Base-by-base conservation (phyloP, 2,329 filamentous ascomycete genomes). In the Alternaria hordeiaustralica region DNA sequence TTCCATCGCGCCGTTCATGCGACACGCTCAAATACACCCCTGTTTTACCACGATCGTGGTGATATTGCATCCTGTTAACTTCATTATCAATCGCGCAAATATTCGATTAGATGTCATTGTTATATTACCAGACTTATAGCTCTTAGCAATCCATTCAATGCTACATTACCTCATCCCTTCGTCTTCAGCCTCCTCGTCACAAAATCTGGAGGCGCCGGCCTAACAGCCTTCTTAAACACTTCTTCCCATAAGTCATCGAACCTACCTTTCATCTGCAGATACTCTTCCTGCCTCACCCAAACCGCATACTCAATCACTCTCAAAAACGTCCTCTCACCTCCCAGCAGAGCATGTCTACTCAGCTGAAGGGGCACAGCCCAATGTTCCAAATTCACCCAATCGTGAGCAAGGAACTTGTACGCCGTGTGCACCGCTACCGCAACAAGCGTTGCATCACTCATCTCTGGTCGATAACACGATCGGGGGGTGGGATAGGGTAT, bases 31-130 rank as follows among this genome's bases (percentile, higher is more conserved):
- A 12, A 23, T 46, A 7, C 7, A 13, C 21, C 2, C 21, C 20
- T 7, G 20, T 0, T 6, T 45, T 21, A 21, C 7, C 3, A 3
- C 6, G 7, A 7, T 18, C 43, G 20, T 45, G 6, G 1, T 45
- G 2, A 2, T 12, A 12, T 21, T 46, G 44, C 44, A 46, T 46
- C 20, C 0, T 46, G 44, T 13, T 46, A 20, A 15, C 12, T 15
- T 23, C 5, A 20, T 2, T 15, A 10, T 46, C 1, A 0, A 12
- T 46, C 0, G 44, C 20, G 7, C 44, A 21, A 3, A 3, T 23
- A 12, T 13, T 23, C 0, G 12, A 54, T 8, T 81, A 78, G 21
- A 78, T 58, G 41, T 41, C 33, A 8, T 41, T 41, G 4, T 0
- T 3, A n/a, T 41, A 2, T 41, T 3, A 41, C 33, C 5, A 41